phyloP scores from a whole-genome alignment of 2,329 filamentous ascomycete genomes.

The Keithomyces neogunnii region DNA sequence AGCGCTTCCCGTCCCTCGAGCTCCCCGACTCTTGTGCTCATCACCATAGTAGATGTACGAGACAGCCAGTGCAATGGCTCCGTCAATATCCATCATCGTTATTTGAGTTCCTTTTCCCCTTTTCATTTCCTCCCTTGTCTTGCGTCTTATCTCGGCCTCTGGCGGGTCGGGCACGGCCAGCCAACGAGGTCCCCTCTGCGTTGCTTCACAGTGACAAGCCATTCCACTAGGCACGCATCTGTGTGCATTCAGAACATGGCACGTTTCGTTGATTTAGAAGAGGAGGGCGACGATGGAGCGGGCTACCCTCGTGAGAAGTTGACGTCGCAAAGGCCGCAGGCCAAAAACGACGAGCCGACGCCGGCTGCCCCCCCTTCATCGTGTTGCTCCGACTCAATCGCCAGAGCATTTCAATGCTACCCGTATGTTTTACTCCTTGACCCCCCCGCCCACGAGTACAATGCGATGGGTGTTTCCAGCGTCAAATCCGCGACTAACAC shows the following conservation, averaged over 20 bases:
- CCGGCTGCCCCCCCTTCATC: background rate
- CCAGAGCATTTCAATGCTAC: constrained; percentile 26
- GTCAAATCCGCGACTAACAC: background rate
- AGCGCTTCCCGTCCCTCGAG: background rate
- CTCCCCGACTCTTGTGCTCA: background rate
- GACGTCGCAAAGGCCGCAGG: constrained; percentile 2
- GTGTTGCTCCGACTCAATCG: constrained; percentile 13
- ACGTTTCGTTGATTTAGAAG: constrained; percentile 15
- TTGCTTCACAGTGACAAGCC: background rate
- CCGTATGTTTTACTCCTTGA: constrained; percentile 18
- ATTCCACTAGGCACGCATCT: background rate
- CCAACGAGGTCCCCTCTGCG: background rate
- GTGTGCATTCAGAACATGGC: constrained; percentile 10
- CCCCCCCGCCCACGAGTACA: background rate
- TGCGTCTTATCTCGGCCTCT: too few species aligned
- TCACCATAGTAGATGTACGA: background rate
- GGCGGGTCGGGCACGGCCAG: background rate
- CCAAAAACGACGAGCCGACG: background rate
- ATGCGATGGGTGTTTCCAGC: background rate
- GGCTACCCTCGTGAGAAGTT: constrained; percentile 4
- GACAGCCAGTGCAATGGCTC: constrained; percentile 6
- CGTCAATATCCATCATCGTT: background rate
- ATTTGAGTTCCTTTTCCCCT: background rate
- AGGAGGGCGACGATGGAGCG: constrained; percentile 7
- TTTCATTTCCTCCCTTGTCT: background rate